phyloP scores from a whole-genome alignment of 495 filamentous ascomycete species.

The Penicillium crystallinum region DNA sequence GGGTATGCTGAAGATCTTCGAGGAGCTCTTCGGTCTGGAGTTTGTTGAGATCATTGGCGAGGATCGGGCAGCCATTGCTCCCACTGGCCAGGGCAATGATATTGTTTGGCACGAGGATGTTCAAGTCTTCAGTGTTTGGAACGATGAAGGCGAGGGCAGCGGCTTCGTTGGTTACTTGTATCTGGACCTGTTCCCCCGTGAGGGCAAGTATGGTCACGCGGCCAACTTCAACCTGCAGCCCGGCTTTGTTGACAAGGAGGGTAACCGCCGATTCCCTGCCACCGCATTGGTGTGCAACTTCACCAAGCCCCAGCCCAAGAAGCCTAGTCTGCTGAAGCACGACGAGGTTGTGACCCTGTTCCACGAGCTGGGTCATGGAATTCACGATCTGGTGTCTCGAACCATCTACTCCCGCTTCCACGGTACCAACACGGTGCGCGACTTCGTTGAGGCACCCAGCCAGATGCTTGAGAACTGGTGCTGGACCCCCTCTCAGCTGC shows the following conservation, averaged over 20 bases:
- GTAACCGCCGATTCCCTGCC: conserved; percentile 59
- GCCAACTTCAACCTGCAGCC: conserved; percentile 79
- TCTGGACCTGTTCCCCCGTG: conserved; percentile 60
- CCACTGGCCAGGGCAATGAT: conserved; percentile 55
- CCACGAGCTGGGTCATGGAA: conserved; percentile 72
- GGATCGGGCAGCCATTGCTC: conserved; percentile 51
- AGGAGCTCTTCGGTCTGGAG: conserved; percentile 83
- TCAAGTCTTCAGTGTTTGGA: conserved; percentile 65
- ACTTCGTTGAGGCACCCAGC: conserved; percentile 68
- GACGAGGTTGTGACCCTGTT: conserved; percentile 67
- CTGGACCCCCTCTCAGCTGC: conserved; percentile 65
- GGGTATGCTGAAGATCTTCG: conserved; percentile 93
- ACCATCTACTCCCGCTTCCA: conserved; percentile 69
- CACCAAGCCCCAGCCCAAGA: conserved; percentile 63
- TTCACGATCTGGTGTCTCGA: conserved; percentile 63
- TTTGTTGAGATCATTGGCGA: conserved; percentile 75
- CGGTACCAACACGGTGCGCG: conserved; percentile 64
- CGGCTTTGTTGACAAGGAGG: conserved; percentile 54
- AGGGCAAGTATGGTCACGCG: conserved; percentile 65
- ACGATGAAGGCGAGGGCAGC: conserved; percentile 58
- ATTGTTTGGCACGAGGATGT: conserved; percentile 71
- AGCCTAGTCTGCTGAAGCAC: conserved; percentile 65
- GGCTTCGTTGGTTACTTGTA: conserved; percentile 71
- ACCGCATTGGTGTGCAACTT: conserved; percentile 71
- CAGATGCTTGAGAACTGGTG: conserved; percentile 80